These are phyloP conservation scores for Exophiala spinifera DNA, from an alignment of 2,329 filamentous ascomycete species.

Conservation along the genomic window DNA sequence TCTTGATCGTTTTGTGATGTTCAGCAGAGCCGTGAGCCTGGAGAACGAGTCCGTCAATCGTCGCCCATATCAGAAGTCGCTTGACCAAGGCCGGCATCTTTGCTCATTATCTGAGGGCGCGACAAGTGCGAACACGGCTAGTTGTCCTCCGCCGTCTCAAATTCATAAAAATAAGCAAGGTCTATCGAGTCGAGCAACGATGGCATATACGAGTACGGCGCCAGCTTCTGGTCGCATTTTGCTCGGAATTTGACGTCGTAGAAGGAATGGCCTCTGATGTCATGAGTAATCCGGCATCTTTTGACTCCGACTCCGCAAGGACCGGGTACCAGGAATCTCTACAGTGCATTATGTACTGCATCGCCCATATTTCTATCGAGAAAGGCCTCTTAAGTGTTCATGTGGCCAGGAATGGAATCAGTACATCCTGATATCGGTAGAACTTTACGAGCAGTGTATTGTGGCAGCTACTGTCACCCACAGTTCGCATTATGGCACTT, in stretches of 20 bases:
- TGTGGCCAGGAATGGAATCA: background rate
- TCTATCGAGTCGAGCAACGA: no score
- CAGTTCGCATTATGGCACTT: no score
- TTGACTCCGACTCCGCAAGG: no score
- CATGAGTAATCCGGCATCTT: no score
- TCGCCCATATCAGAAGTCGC: constrained; percentile 76
- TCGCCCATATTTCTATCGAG: no score
- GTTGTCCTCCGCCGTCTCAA: background rate
- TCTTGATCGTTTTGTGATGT: constrained; percentile 56
- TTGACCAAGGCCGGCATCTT: constrained; percentile 73
- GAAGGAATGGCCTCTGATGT: background rate
- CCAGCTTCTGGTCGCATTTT: no score
- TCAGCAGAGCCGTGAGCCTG: constrained; percentile 61
- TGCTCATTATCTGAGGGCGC: background rate
- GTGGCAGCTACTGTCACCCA: background rate
- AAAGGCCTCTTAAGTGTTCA: no score
- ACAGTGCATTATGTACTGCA: no score
- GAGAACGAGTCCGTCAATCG: constrained; percentile 77
- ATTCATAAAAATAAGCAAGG: no score
- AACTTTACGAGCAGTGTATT: background rate
- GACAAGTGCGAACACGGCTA: background rate
- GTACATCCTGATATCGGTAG: background rate
- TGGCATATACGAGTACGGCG: no score
- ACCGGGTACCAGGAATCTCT: no score
- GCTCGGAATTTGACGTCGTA: background rate